Evolutionary conservation across 23 red algal species (phyloP), one percentile per base, ranked within the genome.

Genomic region (Gracilaria caudata): DNA sequence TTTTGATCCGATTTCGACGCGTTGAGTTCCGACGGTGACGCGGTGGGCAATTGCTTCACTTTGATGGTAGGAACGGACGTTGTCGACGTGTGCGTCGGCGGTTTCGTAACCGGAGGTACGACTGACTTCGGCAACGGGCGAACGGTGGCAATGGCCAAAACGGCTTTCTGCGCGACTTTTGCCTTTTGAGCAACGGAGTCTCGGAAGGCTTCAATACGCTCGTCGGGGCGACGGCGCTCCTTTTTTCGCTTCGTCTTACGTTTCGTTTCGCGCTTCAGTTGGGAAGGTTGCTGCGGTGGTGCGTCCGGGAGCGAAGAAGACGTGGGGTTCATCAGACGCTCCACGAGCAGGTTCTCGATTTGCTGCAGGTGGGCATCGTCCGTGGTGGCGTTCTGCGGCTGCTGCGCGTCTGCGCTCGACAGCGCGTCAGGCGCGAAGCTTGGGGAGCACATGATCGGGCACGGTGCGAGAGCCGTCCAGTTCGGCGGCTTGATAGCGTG

Each of bases 71-170:
- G 61, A 17, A 75, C 70, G 14, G 37, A 7, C 3, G 37, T 25
- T 38, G 38, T 2, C 3, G 70, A 47, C n/a, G 37, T 24, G 4
- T 13, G 2, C 7, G 70, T 5, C 29, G 39, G 33, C 0, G 40
- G 24, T 75, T 13, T 45, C 13, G 40, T 14, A 8, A 21, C 0
- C 4, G 20, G 20, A 16, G 39, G 70, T 32, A 40, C 24, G 10
- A 17, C 1, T 4, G 43, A 49, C 9, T 14, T 36, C 25, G 0
- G 39, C n/a, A 33, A 33, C 24, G 70, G 70, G 21, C 70, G 70
- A 17, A 75, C 70, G 4, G 43, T 75, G 14, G 70, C 70, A 30
- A 75, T 43, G 39, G 70, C 70, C 40, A 75, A 30, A 5, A 40
- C 70, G 37, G 70, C 70, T 26, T 75, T 3, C 25, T 75, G 2